Evolutionary conservation across 208 protist genomes (phyloP).

Genomic region (Strigomonas culicis): DNA sequence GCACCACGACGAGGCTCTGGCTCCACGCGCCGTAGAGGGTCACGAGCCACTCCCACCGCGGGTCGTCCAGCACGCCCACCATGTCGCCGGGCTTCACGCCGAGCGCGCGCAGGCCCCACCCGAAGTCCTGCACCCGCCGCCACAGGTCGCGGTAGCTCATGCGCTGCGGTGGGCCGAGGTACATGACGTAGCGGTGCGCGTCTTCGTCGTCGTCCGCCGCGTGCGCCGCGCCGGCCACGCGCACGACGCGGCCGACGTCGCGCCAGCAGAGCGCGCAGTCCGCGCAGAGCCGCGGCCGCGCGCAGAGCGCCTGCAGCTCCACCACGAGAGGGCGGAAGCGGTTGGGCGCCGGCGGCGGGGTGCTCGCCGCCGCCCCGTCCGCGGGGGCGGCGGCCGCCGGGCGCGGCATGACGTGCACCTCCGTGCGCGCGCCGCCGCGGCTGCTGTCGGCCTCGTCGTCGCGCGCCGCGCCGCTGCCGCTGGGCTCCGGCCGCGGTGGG

Average conservation of each 20-base stretch:
- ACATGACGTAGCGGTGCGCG: slow-evolving; percentile 24
- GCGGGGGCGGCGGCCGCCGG: background rate
- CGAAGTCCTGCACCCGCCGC: slow-evolving; percentile 46
- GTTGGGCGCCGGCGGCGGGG: no score
- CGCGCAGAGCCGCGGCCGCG: background rate
- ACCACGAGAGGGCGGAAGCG: background rate
- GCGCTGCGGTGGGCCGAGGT: slow-evolving; percentile 39
- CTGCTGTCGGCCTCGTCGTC: background rate
- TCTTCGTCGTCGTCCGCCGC: background rate
- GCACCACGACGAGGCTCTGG: slow-evolving; percentile 38
- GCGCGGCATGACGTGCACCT: no score
- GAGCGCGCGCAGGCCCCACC: slow-evolving; percentile 42
- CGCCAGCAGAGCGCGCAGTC: slow-evolving; percentile 17
- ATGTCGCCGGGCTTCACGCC: slow-evolving; percentile 37
- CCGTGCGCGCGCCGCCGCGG: no score
- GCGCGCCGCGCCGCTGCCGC: background rate
- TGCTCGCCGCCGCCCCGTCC: no score
- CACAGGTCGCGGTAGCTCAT: slow-evolving; percentile 46
- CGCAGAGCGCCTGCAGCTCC: slow-evolving; percentile 5
- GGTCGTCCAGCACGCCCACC: slow-evolving; percentile 48
- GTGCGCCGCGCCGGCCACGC: slow-evolving; percentile 12
- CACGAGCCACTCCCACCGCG: slow-evolving; percentile 78
- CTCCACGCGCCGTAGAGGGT: slow-evolving; percentile 59
- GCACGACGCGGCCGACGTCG: no score
- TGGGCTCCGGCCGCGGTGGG: background rate